Evolutionary conservation across 73 alveolate genomes (phyloP).

Genomic region (Breviolum minutum): DNA sequence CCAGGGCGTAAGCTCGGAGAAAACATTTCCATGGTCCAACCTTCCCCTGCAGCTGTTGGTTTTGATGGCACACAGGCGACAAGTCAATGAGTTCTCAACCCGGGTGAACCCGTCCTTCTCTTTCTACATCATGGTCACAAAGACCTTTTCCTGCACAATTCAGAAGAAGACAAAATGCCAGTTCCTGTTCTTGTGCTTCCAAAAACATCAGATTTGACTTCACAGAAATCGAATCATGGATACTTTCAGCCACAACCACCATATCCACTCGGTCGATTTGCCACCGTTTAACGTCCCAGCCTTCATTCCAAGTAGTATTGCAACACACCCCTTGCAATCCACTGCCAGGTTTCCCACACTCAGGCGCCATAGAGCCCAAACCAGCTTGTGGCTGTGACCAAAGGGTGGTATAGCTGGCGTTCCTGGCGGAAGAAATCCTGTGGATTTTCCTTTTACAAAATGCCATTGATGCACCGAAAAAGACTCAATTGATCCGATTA

Average conservation of each 20-base stretch:
- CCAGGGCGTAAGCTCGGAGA: constrained; percentile 52
- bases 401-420: constrained; percentile 58
- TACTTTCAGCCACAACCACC: not conserved
- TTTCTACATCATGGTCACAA: constrained; percentile 71
- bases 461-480: no score
- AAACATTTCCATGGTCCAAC: constrained; percentile 86
- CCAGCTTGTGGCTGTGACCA: constrained; percentile 75
- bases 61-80: not conserved
- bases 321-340: constrained; percentile 50
- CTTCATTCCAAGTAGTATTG: constrained; percentile 75
- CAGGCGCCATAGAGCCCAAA: constrained; percentile 79
- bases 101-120: constrained; percentile 24
- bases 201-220: not conserved
- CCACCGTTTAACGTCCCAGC: not conserved
- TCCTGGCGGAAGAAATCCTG: constrained; percentile 19
- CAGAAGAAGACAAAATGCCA: not conserved
- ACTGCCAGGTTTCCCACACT: constrained; percentile 43
- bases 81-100: not conserved
- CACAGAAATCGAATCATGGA: not conserved
- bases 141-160: constrained; percentile 26
- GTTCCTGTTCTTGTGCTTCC: no score
- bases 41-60: not conserved
- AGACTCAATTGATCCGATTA: no score
- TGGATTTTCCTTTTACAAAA: not conserved
- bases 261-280: not conserved